phyloP scores from a whole-genome alignment of 176 grass and related monocot species.

The Oryza meridionalis region DNA sequence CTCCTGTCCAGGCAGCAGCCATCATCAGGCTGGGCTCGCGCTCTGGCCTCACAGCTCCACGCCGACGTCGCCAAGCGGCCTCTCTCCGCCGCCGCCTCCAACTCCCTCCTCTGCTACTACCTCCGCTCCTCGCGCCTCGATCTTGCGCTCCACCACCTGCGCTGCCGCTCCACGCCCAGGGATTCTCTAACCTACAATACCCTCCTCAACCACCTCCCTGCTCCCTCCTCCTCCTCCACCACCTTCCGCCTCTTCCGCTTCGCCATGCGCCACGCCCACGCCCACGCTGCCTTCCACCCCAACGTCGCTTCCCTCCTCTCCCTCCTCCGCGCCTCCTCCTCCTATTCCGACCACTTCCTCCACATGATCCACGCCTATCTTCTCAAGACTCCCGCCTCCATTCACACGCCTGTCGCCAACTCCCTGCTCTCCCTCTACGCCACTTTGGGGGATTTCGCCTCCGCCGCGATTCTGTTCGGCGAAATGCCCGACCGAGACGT shows the following conservation, averaged over 20 bases:
- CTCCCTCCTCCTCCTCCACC: neutral
- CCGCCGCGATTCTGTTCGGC: neutral
- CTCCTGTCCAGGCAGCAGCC: slow-evolving; percentile 18
- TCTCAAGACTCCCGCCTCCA: neutral
- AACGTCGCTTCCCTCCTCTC: neutral
- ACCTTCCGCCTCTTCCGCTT: neutral
- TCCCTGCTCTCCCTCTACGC: neutral
- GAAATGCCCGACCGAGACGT: neutral
- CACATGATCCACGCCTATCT: neutral
- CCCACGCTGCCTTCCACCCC: neutral
- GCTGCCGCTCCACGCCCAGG: slow-evolving; percentile 9
- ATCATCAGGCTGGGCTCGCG: neutral
- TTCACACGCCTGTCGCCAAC: neutral
- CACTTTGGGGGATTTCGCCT: neutral
- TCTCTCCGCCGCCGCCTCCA: slow-evolving; percentile 32
- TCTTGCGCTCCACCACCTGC: slow-evolving; percentile 32
- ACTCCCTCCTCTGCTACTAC: slow-evolving; percentile 49
- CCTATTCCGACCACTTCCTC: too few relatives aligned
- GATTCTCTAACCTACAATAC: slow-evolving; percentile 51
- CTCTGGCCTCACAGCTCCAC: slow-evolving; percentile 28
- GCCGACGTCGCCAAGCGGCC: slow-evolving; percentile 47
- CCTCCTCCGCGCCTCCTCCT: neutral
- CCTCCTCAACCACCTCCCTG: slow-evolving; percentile 40
- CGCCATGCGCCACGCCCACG: neutral
- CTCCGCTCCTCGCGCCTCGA: slow-evolving; percentile 13